Evolutionary conservation across 495 filamentous ascomycete species (phyloP).

Genomic region (Daldinia grandis): DNA sequence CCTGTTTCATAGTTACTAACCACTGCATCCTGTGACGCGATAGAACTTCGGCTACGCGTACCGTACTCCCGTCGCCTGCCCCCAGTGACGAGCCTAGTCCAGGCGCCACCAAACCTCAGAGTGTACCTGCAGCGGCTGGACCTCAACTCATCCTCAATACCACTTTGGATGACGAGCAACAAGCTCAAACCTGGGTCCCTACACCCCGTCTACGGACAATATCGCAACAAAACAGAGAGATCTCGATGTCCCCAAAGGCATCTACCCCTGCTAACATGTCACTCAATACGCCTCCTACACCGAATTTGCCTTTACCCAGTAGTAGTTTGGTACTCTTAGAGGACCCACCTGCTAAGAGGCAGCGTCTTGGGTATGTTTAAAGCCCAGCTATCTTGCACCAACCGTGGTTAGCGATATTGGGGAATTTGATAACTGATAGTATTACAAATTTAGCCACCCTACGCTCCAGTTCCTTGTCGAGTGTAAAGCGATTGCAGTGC

Average conservation of each 20-base stretch:
- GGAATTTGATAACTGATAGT: slow-evolving; percentile 2
- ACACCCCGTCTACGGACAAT: not conserved
- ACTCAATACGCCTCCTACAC: slow-evolving; percentile 33
- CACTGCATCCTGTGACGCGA: slow-evolving; percentile 7
- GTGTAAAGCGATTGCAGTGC: not conserved
- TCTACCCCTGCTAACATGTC: not conserved
- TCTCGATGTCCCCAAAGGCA: not conserved
- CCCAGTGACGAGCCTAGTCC: slow-evolving; percentile 64
- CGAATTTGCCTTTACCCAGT: slow-evolving; percentile 15
- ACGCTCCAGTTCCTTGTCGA: slow-evolving; percentile 21
- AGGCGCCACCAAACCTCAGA: slow-evolving; percentile 44
- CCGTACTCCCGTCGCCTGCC: slow-evolving; percentile 63
- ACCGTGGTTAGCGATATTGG: not conserved
- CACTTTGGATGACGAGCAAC: slow-evolving; percentile 11
- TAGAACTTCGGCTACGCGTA: slow-evolving; percentile 26
- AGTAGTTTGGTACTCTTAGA: slow-evolving; percentile 5
- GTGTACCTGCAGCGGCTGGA: slow-evolving; percentile 32
- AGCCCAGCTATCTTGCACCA: not conserved
- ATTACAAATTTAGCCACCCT: slow-evolving; percentile 12
- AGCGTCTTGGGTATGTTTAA: slow-evolving; percentile 38
- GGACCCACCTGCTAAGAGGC: slow-evolving; percentile 39
- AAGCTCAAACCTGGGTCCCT: slow-evolving; percentile 17
- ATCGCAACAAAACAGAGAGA: not conserved
- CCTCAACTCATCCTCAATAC: slow-evolving; percentile 44
- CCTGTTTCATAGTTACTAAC: slow-evolving; percentile 21